Evolutionary conservation across 2,329 filamentous ascomycete species (phyloP).

Genomic region (Neofusicoccum kwambonambiense): DNA sequence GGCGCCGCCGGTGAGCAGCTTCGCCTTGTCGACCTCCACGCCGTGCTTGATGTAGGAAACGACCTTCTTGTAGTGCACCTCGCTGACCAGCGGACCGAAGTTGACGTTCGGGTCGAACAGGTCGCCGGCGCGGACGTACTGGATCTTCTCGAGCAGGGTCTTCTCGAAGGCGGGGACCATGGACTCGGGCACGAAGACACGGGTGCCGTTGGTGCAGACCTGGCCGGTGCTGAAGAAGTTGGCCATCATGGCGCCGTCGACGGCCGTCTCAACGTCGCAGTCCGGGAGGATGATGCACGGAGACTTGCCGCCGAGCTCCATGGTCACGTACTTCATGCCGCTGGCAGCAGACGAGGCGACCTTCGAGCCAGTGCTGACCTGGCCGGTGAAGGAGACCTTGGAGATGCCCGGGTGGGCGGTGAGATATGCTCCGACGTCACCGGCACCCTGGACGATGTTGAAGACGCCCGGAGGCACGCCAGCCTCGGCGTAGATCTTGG

Average conservation of each 20-base stretch:
- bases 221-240: constrained; percentile 92
- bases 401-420: constrained; percentile 70
- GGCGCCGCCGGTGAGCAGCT: constrained; percentile 68
- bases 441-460: constrained; percentile 68
- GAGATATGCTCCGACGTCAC: constrained; percentile 72
- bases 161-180: constrained; percentile 69
- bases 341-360: constrained; percentile 74
- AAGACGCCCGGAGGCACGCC: constrained; percentile 79
- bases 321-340: constrained; percentile 86
- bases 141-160: constrained; percentile 67
- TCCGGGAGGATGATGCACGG: constrained; percentile 79
- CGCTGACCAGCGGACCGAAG: constrained; percentile 79
- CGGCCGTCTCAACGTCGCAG: constrained; percentile 74
- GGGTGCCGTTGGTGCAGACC: constrained; percentile 89
- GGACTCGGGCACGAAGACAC: constrained; percentile 73
- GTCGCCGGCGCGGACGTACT: constrained; percentile 68
- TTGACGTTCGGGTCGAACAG: constrained; percentile 72
- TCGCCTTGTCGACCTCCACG: constrained; percentile 70
- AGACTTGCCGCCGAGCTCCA: constrained; percentile 88
- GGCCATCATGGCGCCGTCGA: constrained; percentile 87
- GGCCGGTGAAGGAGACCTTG: constrained; percentile 88
- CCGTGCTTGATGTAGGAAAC: constrained; percentile 73
- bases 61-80: constrained; percentile 74
- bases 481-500: constrained; percentile 73
- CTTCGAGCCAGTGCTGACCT: constrained; percentile 78